Conservation (phyloP, 192 early-diverging fungal genomes). For the Chytriomyces sp. region DNA sequence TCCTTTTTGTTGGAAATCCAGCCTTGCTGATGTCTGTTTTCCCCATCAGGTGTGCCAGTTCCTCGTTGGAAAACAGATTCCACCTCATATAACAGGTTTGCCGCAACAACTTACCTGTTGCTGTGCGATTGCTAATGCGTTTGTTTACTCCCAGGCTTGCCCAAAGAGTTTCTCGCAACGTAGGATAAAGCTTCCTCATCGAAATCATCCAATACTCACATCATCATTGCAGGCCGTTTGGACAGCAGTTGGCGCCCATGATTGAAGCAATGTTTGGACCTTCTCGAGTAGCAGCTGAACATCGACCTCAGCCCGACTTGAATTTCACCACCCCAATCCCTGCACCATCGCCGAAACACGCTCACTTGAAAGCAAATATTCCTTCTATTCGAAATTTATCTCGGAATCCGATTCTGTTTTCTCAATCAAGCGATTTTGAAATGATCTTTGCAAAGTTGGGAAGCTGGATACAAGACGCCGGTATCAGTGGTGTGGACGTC, state of each 20-base stretch:
- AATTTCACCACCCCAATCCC: conserved; percentile 38
- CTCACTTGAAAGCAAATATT: conserved; percentile 54
- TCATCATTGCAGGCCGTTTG: conserved; percentile 46
- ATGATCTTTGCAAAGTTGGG: conserved; percentile 51
- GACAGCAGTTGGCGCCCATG: conserved; percentile 45
- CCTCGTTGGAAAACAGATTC: conserved; percentile 77
- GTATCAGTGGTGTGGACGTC: not conserved
- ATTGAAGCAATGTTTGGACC: conserved; percentile 53
- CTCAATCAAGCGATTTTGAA: conserved; percentile 46
- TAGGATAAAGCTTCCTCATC: not conserved
- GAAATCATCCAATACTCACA: conserved; percentile 2
- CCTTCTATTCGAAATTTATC: conserved; percentile 49
- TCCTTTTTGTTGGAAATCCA: not conserved
- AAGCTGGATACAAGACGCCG: conserved; percentile 8
- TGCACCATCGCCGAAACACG: conserved; percentile 61
- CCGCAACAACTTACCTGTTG: conserved; percentile 42
- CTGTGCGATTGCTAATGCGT: too few relatives aligned
- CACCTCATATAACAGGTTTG: conserved; percentile 73
- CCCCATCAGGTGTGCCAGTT: conserved; percentile 72
- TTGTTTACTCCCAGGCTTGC: not conserved
- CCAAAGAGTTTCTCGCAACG: conserved; percentile 50
- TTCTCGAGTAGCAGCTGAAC: conserved; percentile 40
- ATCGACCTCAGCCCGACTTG: conserved; percentile 31
- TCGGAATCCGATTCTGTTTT: conserved; percentile 42
- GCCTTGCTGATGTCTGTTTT: not conserved